Percentiles rank a stretch among this genome's conserved stretches.
phyloP scores from a whole-genome alignment of 805 yeast species.

The Wickerhamiella sergipiensis region DNA sequence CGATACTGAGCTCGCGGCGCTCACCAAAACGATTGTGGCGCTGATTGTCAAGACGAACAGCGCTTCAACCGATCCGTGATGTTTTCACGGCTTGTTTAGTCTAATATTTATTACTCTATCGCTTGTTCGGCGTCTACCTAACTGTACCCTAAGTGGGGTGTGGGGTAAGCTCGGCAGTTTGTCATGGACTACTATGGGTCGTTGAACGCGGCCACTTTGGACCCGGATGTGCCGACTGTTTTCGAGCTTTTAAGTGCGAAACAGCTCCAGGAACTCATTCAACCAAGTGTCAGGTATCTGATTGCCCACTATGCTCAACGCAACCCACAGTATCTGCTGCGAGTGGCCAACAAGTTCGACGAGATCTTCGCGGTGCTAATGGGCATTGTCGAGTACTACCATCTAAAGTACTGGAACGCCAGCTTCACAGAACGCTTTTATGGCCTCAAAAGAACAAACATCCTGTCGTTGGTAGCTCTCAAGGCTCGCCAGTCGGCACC shows the following conservation, averaged over 20 bases:
- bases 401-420: constrained; percentile 61
- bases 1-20: neutral
- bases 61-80: neutral
- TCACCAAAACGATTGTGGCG: neutral
- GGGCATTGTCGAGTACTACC: constrained; percentile 56
- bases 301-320: constrained; percentile 67
- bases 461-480: constrained; percentile 19
- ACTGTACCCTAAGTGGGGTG: too few species aligned
- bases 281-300: constrained; percentile 72
- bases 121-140: too few species aligned
- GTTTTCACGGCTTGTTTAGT: neutral
- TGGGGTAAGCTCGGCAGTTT: neutral
- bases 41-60: neutral
- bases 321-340: constrained; percentile 56
- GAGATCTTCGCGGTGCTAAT: constrained; percentile 53
- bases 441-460: constrained; percentile 56
- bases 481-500: constrained; percentile 22
- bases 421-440: constrained; percentile 82
- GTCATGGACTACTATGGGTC: constrained; percentile 69
- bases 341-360: constrained; percentile 56
- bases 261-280: constrained; percentile 61
- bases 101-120: too few species aligned
- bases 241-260: constrained; percentile 76
- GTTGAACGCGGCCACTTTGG: constrained; percentile 61
- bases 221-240: constrained; percentile 66